phyloP scores from a whole-genome alignment of 2,329 filamentous ascomycete genomes.

The Diatrype stigma region DNA sequence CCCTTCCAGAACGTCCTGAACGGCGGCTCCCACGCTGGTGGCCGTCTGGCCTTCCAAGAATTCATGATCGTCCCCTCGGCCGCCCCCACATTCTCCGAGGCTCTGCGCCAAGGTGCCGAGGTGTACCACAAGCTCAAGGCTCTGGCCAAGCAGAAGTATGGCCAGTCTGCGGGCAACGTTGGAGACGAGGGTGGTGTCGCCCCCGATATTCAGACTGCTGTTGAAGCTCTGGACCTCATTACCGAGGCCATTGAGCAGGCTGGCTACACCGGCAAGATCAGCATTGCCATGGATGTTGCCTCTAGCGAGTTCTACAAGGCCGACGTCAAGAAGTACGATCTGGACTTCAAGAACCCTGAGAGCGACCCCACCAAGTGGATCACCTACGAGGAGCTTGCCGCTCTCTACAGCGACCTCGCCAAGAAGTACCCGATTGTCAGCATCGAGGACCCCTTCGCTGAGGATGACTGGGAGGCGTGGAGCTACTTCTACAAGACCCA shows the following conservation, averaged over 20 bases:
- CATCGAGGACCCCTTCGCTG: conserved; percentile 98
- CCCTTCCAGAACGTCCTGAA: conserved; percentile 95
- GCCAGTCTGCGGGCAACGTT: conserved; percentile 97
- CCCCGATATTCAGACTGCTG: conserved; percentile 94
- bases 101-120: conserved; percentile 91
- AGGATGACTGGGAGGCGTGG: conserved; percentile 99
- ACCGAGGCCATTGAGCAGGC: conserved; percentile 89
- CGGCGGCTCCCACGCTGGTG: conserved; percentile 93
- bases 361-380: conserved; percentile 96
- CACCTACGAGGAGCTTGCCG: conserved; percentile 95
- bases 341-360: conserved; percentile 99
- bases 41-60: conserved; percentile 90
- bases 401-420: conserved; percentile 80
- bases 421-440: conserved; percentile 98
- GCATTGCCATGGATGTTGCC: conserved; percentile 98
- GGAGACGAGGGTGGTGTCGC: conserved; percentile 99
- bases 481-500: conserved; percentile 99
- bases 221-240: conserved; percentile 97
- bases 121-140: conserved; percentile 98
- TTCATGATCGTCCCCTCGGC: conserved; percentile 90
- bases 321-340: conserved; percentile 98
- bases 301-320: conserved; percentile 99
- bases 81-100: conserved; percentile 90
- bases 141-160: conserved; percentile 99
- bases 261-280: conserved; percentile 92